These are phyloP conservation scores for Cyclotella kingstonii DNA, from an alignment of 108 stramenopile species.

Conservation along the genomic window DNA sequence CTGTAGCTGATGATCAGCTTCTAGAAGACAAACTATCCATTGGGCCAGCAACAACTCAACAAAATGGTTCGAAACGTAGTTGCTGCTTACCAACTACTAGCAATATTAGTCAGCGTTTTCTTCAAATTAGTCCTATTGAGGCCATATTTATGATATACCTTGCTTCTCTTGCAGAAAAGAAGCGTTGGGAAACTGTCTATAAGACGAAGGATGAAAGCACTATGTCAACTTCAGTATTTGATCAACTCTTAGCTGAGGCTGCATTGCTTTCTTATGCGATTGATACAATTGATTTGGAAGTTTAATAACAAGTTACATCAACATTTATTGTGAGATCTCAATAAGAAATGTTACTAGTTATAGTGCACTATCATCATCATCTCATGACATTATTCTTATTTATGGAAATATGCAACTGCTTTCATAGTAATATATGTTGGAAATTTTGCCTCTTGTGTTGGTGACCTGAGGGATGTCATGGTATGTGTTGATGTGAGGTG, in stretches of 20 bases:
- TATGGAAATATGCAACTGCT: no score
- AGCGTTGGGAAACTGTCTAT: conserved; percentile 36
- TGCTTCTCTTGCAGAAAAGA: conserved; percentile 46
- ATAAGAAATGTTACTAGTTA: no score
- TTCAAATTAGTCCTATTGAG: conserved; percentile 45
- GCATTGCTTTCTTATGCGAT: conserved; percentile 62
- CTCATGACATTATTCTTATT: no score
- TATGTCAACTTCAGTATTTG: conserved; percentile 28
- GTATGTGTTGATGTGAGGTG: no score
- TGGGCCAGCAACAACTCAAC: no score
- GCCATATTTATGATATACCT: conserved; percentile 62
- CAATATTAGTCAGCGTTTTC: conserved; percentile 7
- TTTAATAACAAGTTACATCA: no score
- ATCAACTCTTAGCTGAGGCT: conserved; percentile 66
- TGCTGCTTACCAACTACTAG: conserved; percentile 18
- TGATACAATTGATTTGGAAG: conserved; percentile 53
- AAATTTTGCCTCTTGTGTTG: no score
- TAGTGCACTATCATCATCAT: no score
- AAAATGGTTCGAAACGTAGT: not conserved
- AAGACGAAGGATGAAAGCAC: not conserved
- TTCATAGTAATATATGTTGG: no score
- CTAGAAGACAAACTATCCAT: not conserved
- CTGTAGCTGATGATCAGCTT: not conserved
- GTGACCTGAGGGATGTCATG: no score
- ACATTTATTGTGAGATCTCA: no score